Conservation (phyloP, 345 rosid species). For the Eucalyptus marginata region DNA sequence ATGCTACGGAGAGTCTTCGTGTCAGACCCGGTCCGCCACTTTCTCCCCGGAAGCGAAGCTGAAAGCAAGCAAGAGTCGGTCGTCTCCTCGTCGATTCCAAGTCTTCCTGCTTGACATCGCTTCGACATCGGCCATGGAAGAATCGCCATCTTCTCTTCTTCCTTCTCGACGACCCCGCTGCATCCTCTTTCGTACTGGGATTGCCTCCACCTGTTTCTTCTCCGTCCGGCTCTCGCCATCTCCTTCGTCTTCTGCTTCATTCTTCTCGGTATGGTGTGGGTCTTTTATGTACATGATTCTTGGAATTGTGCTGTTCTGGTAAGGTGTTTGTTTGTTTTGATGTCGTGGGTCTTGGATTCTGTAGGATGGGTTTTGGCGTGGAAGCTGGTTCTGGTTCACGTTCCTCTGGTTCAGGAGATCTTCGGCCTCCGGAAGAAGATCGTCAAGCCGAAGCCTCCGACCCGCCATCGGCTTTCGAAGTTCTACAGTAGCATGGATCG, state of each 20-base stretch:
- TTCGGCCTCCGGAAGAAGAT: constrained; percentile 58
- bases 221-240: constrained; percentile 55
- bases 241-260: constrained; percentile 46
- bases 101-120: not conserved
- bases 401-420: constrained; percentile 76
- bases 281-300: not conserved
- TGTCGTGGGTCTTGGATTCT: not conserved
- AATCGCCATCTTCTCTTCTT: not conserved
- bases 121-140: not conserved
- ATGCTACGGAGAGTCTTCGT: not conserved
- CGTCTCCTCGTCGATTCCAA: not conserved
- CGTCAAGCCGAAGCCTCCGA: constrained; percentile 35
- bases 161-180: not conserved
- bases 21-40: not conserved
- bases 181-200: constrained; percentile 4
- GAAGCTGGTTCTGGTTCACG: constrained; percentile 82
- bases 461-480: constrained; percentile 32
- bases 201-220: constrained; percentile 14
- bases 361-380: constrained; percentile 87
- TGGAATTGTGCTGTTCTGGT: not conserved
- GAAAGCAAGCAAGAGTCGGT: not conserved
- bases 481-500: constrained; percentile 32
- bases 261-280: constrained; percentile 17
- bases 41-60: not conserved
- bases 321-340: not conserved